phyloP scores from a whole-genome alignment of 2,329 filamentous ascomycete genomes.

The Microcera coccophila region DNA sequence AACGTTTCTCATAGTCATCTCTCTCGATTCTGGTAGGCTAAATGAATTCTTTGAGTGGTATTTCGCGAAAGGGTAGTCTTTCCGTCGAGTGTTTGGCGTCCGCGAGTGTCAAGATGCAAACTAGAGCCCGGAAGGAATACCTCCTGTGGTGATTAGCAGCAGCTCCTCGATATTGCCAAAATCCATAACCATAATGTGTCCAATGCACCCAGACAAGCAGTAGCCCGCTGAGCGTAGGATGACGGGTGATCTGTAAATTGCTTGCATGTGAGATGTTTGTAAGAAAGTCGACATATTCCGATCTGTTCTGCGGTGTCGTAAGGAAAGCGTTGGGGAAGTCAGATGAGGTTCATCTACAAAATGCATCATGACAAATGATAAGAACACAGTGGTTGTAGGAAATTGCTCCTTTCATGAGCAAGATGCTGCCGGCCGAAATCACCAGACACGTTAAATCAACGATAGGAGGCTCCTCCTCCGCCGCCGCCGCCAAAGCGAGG shows the following conservation, averaged over 20 bases:
- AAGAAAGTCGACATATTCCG: constrained; percentile 46
- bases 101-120: constrained; percentile 25
- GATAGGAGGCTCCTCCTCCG: no score
- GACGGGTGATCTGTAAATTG: constrained; percentile 53
- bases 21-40: constrained; percentile 19
- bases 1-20: constrained; percentile 14
- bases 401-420: background rate
- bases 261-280: constrained; percentile 48
- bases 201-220: constrained; percentile 51
- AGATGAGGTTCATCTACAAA: constrained; percentile 25
- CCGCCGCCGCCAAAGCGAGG: constrained; percentile 55
- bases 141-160: constrained; percentile 25
- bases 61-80: constrained; percentile 7
- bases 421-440: background rate
- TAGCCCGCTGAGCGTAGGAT: constrained; percentile 54
- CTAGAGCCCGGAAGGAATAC: constrained; percentile 11
- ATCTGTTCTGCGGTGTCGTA: constrained; percentile 34
- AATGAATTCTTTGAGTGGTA: constrained; percentile 17
- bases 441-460: constrained; percentile 34
- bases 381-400: constrained; percentile 13
- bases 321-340: constrained; percentile 31
- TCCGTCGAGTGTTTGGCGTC: constrained; percentile 14
- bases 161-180: constrained; percentile 50
- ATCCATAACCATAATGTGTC: constrained; percentile 60
- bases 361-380: constrained; percentile 23